Conservation (phyloP, 805 yeast species). For the Teunomyces tritomae region DNA sequence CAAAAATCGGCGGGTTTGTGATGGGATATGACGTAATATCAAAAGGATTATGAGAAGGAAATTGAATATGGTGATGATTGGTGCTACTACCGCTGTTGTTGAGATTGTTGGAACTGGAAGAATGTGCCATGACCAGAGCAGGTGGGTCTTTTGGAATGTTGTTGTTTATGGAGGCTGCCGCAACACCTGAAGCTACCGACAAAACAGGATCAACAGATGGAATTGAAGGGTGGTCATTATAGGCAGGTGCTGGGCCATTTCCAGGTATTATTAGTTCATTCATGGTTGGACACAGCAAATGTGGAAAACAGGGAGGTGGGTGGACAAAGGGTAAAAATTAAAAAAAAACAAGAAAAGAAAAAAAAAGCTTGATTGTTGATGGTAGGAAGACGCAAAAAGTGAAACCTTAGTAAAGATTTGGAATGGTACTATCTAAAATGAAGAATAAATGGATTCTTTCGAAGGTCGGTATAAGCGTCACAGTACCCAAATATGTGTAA, state of each 20-base stretch:
- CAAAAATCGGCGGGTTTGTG: slow-evolving; percentile 48
- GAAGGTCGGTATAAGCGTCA: not conserved
- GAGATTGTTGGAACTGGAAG: not conserved
- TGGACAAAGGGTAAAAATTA: no score
- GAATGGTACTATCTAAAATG: no score
- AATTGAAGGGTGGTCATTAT: not conserved
- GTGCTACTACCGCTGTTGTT: not conserved
- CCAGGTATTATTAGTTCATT: not conserved
- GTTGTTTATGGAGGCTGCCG: not conserved
- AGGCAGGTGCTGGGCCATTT: not conserved
- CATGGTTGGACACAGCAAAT: not conserved
- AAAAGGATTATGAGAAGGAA: slow-evolving; percentile 36
- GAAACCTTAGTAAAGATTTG: no score
- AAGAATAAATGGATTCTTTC: no score
- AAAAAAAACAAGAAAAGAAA: no score
- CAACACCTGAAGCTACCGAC: not conserved
- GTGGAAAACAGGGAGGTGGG: no score
- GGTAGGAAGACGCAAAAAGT: no score
- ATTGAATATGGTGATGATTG: not conserved
- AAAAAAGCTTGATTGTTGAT: no score
- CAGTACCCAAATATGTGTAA: not conserved
- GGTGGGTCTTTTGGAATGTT: not conserved
- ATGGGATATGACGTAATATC: slow-evolving; percentile 40
- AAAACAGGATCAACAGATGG: not conserved
- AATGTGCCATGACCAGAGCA: not conserved